Evolutionary conservation across 2,329 filamentous ascomycete species (phyloP), one percentile per base, ranked within the genome.

Genomic region (Talaromyces piceae): DNA sequence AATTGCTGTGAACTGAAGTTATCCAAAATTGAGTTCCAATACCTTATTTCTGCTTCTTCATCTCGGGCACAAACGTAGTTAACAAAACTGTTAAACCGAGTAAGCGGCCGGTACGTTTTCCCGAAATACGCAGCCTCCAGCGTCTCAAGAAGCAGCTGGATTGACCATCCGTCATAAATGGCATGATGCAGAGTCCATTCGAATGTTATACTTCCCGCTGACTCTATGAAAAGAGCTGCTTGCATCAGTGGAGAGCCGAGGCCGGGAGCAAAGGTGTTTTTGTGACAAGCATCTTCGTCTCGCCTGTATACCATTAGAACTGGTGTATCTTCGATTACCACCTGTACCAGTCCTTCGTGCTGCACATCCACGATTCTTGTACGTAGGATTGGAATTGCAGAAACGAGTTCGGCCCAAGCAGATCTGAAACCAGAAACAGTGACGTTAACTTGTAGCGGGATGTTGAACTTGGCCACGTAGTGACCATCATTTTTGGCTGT

Each of bases 401-500:
- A n/a, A 1, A 31, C n/a, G 26, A 50, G 6, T 44, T 20, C 26
- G 48, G 39, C 18, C 5, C 31, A 28, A 33, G 48, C 27, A 43
- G 12, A 20, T 41, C 45, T 11, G 7, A n/a, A 16, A 45, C 27
- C 26, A 33, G 27, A 13, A 45, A 33, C 3, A 13, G 13, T 12
- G 4, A 9, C 11, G 20, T 20, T 25, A 46, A 13, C 18, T 46
- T 33, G 27, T 25, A 50, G 41, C 25, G 41, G 22, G 41, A 45
- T 46, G 16, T 39, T 9, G 31, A 50, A 41, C 13, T 27, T 11
- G 3, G 45, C 28, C n/a, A 51, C 28, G 20, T 47, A 51, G 16
- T 41, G 31, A 3, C 73, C 73, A 5, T 63, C 59, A 30, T 46
- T 41, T 30, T 71, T 73, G 16, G 69, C 63, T 0, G 72, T 73